phyloP scores from a whole-genome alignment of 805 yeast genomes.

The Wickerhamiella hasegawae region DNA sequence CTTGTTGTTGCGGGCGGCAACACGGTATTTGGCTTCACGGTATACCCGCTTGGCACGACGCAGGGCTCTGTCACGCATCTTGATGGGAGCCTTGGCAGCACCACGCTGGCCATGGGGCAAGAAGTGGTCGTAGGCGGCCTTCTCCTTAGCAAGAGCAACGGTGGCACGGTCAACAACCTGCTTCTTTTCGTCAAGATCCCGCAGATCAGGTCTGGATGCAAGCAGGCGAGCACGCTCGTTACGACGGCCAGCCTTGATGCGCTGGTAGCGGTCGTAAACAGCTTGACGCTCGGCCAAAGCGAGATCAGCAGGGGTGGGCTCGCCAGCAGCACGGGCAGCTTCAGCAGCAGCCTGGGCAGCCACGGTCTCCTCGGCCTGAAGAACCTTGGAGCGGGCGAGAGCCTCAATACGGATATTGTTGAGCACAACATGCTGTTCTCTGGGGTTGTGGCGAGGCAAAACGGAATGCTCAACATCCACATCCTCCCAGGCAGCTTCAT shows the following conservation, averaged over 20 bases:
- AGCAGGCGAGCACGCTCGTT: constrained; percentile 8
- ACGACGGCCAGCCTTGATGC: constrained; percentile 5
- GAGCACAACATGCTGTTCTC: constrained; percentile 51
- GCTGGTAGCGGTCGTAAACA: constrained; percentile 3
- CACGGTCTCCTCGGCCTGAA: constrained; percentile 4
- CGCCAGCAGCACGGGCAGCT: constrained; percentile 8
- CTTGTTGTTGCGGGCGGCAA: constrained; percentile 14
- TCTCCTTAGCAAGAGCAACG: constrained; percentile 12
- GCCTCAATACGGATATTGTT: constrained; percentile 27
- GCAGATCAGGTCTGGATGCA: constrained; percentile 14
- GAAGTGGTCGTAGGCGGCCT: constrained; percentile 14
- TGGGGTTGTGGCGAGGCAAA: constrained; percentile 38
- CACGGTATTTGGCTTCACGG: constrained; percentile 15
- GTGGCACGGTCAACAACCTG: constrained; percentile 11
- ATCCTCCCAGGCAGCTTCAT: constrained; percentile 49
- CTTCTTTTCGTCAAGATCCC: constrained; percentile 11
- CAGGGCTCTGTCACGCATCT: constrained; percentile 16
- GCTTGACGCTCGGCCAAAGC: constrained; percentile 1
- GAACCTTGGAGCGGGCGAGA: constrained; percentile 6
- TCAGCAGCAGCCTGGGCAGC: constrained; percentile 4
- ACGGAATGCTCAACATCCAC: constrained; percentile 43
- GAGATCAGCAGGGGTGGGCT: constrained; percentile 6
- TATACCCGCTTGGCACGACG: constrained; percentile 16
- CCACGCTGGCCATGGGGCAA: constrained; percentile 18
- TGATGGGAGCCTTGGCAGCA: constrained; percentile 17